A percentile compares a stretch with the other conserved stretches of the same genome.
Evolutionary conservation across 2,329 filamentous ascomycete species (phyloP).

Genomic region (Elsinoe arachidis): DNA sequence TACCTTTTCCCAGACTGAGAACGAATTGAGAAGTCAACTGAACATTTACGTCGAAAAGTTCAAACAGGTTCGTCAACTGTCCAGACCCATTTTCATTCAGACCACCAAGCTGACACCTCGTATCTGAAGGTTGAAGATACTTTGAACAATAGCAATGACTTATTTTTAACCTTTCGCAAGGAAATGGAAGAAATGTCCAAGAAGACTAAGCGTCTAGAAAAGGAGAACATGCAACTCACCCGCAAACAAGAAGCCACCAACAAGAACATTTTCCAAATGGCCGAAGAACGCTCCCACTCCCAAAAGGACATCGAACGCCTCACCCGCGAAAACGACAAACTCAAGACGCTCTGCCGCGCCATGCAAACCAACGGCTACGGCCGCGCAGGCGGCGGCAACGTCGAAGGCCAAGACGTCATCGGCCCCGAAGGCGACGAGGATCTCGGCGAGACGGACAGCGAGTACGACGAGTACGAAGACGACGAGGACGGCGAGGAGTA

Average conservation of each 20-base stretch:
- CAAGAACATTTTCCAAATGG: conserved; percentile 94
- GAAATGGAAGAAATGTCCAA: conserved; percentile 99
- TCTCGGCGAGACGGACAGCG: conserved; percentile 51
- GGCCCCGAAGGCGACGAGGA: conserved; percentile 31
- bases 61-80: conserved; percentile 69
- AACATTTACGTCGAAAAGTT: conserved; percentile 99
- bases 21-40: conserved; percentile 84
- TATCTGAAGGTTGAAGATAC: conserved; percentile 82
- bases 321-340: conserved; percentile 77
- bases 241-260: conserved; percentile 91
- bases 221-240: conserved; percentile 85
- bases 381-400: conserved; percentile 20
- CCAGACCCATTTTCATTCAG: not conserved
- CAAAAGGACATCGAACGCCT: conserved; percentile 70
- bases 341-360: conserved; percentile 88
- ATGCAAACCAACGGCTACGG: conserved; percentile 94
- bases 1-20: conserved; percentile 92
- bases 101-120: conserved; percentile 13
- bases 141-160: conserved; percentile 93
- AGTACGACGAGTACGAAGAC: conserved; percentile 49
- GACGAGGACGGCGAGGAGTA: conserved; percentile 57
- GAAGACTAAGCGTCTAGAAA: conserved; percentile 93
- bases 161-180: conserved; percentile 93
- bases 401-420: conserved; percentile 22
- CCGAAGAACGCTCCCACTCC: conserved; percentile 74